Percentiles rank a stretch among this genome's conserved stretches.
These are phyloP conservation scores for Melampsora larici-populina DNA, from an alignment of 1,284 basidiomycete genomes.

Conservation along the genomic window DNA sequence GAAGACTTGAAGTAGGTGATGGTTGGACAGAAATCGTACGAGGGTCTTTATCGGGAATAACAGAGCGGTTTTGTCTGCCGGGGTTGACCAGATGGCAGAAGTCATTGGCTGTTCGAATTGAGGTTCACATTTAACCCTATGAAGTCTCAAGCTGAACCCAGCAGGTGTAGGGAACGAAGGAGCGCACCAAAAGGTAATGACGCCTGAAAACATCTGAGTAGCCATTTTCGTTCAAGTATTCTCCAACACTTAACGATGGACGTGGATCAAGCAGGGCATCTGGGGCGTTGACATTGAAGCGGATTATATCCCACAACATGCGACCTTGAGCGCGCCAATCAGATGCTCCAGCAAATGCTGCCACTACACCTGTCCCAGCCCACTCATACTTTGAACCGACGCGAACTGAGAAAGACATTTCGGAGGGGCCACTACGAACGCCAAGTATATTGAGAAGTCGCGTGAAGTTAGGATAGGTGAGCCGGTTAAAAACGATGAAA, in stretches of 20 bases:
- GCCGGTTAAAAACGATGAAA: no score
- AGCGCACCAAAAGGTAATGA: conserved; percentile 72
- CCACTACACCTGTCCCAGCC: no score
- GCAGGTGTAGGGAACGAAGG: neutral
- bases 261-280: conserved; percentile 52
- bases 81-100: conserved; percentile 83
- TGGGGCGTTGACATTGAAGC: conserved; percentile 70
- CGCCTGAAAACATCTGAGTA: conserved; percentile 68
- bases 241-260: conserved; percentile 63
- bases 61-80: conserved; percentile 67
- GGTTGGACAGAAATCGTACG: conserved; percentile 74
- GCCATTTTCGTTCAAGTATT: no score
- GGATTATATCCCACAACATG: conserved; percentile 70
- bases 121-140: neutral
- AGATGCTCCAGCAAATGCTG: conserved; percentile 66
- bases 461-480: conserved; percentile 80
- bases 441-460: conserved; percentile 64
- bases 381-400: conserved; percentile 65
- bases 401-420: conserved; percentile 76
- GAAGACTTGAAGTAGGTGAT: conserved; percentile 70
- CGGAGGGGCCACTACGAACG: conserved; percentile 63
- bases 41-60: conserved; percentile 72
- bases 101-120: conserved; percentile 59
- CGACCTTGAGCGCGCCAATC: conserved; percentile 64
- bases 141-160: neutral